Evolutionary conservation across 2,329 filamentous ascomycete species (phyloP).

Genomic region (Mycosphaerella arachidis): DNA sequence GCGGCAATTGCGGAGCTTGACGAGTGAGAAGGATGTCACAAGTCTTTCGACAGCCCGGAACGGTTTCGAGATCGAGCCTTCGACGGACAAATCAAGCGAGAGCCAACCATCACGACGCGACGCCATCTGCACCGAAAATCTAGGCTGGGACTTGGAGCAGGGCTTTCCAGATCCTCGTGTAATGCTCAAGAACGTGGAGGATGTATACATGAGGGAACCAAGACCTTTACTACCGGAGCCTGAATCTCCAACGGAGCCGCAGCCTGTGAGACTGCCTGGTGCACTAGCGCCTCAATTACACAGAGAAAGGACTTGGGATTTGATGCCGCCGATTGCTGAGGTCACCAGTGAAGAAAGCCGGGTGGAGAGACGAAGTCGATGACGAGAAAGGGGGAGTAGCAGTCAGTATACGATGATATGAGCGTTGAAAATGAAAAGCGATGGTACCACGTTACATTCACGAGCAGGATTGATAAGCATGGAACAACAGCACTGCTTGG

Average conservation of each 20-base stretch:
- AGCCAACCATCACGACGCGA: not conserved
- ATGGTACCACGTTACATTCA: not conserved
- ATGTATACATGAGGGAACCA: not conserved
- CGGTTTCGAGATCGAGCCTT: not conserved
- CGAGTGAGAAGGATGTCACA: not conserved
- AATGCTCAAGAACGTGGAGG: too few species aligned
- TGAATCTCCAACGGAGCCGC: not conserved
- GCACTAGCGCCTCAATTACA: not conserved
- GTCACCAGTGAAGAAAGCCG: not conserved
- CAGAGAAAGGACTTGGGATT: not conserved
- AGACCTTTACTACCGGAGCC: not conserved
- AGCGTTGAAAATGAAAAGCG: not conserved
- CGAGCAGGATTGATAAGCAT: too few species aligned
- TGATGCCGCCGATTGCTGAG: not conserved
- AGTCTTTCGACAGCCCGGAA: not conserved
- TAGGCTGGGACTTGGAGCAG: conserved; percentile 2
- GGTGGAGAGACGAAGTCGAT: not conserved
- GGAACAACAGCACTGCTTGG: too few species aligned
- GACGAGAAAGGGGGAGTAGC: too few species aligned
- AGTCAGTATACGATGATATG: not conserved
- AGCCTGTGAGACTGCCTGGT: not conserved
- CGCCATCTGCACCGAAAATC: not conserved
- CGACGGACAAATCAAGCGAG: not conserved
- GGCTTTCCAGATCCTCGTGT: not conserved
- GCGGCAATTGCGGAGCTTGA: not conserved